Base-by-base conservation (phyloP, 768 basidiomycete species). In the Mycena capillaripes region DNA sequence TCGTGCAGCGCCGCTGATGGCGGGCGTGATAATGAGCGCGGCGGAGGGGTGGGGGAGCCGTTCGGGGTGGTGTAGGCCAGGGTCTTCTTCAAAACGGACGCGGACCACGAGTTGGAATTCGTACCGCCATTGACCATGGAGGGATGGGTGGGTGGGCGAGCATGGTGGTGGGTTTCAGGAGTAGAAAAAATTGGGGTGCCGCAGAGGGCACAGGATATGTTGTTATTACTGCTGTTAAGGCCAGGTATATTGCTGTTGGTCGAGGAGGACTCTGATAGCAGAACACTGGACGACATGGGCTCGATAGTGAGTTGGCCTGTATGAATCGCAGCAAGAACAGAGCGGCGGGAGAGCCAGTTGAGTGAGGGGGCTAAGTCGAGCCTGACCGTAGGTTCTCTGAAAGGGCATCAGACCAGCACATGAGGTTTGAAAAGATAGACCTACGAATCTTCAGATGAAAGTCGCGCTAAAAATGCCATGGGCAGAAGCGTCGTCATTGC, bases 331-430 rank as follows among this genome's bases (percentile, higher is more conserved):
- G 90, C 83, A 4, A 92, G 87, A 27, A 99, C 93, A 5, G 92
- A 91, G 32, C 96, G 91, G 30, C 97, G 89, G 19, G 94, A 93
- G n/a, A 99, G 86, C 95, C 95, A 99, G 77, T 95, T 97, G 38
- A 99, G 85, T 16, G 96, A 95, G 0, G 97, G 95, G 0, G 98
- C 97, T n/a, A 95, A 84, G 78, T 99, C 98, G 21, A 99, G 88
- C 11, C 98, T 92, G 34, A 98, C 85, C 0, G 97, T 95, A 0
- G 97, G 95, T 76, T 99, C 97, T 27, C 97, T 96, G 80, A 5
- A 69, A 69, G 61, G 53, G 70, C 40, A 38, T 61, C 48, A 71
- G 69, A 40, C 36, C 9, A 63, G 44, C 2, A n/a, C 48, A 55
- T 27, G 21, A 9, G 7, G 16, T 50, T 3, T 25, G 19, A 40